Percentiles rank a stretch among this genome's conserved stretches.
Evolutionary conservation across 2,329 filamentous ascomycete species (phyloP).

Genomic region (Diplocarpon mali): DNA sequence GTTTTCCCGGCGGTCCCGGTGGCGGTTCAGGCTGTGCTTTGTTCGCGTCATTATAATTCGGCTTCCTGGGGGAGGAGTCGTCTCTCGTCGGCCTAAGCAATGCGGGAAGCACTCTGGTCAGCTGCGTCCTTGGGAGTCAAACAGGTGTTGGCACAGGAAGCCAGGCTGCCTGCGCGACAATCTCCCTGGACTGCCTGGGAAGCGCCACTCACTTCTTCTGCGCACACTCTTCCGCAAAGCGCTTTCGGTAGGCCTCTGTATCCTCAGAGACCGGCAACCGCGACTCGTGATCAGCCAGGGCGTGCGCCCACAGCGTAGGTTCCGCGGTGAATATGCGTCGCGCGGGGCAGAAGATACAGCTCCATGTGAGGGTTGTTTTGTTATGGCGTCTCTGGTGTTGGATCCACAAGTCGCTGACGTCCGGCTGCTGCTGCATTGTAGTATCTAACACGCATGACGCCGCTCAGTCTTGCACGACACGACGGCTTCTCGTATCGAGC

Average conservation of each 20-base stretch:
- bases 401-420: constrained; percentile 15
- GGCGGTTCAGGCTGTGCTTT: constrained; percentile 9
- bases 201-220: constrained; percentile 11
- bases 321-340: constrained; percentile 9
- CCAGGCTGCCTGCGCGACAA: not conserved
- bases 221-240: constrained; percentile 8
- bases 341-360: constrained; percentile 15
- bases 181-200: not conserved
- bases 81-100: constrained; percentile 12
- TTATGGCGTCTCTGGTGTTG: constrained; percentile 14
- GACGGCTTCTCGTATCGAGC: not conserved
- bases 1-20: constrained; percentile 1
- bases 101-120: constrained; percentile 6
- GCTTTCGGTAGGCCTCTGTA: constrained; percentile 5
- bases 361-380: constrained; percentile 15
- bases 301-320: constrained; percentile 16
- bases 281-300: constrained; percentile 9
- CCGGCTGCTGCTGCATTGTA: not conserved
- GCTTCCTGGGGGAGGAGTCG: constrained; percentile 8
- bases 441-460: not conserved
- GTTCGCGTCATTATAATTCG: constrained; percentile 10
- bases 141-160: not conserved
- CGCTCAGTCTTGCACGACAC: not conserved
- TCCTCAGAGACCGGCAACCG: constrained; percentile 8
- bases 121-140: constrained; percentile 6